A percentile compares a stretch with the other conserved stretches of the same genome.
Conservation (phyloP, 192 early-diverging fungal genomes). For the Powellomyces hirtus region DNA sequence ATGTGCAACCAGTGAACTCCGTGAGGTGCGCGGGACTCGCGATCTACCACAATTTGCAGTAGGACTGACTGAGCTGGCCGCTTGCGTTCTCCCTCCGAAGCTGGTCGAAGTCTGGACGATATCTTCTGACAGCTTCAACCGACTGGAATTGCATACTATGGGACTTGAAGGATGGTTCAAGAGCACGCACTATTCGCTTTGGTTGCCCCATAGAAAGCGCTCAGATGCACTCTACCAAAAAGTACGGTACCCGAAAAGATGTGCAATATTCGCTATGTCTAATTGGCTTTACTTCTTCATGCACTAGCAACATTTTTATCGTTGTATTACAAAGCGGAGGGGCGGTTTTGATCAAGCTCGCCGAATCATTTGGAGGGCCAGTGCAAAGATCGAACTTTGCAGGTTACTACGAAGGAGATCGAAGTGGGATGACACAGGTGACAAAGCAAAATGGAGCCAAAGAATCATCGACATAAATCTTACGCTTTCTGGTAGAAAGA, state of each 20-base stretch:
- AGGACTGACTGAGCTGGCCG: not conserved
- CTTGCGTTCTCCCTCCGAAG: not conserved
- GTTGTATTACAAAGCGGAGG: constrained; percentile 20
- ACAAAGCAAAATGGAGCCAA: too few species aligned
- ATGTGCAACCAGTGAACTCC: constrained; percentile 72
- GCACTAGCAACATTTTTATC: constrained; percentile 26
- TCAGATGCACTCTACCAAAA: constrained; percentile 65
- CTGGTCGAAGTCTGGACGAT: constrained; percentile 79
- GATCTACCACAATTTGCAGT: not conserved
- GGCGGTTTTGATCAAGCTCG: constrained; percentile 16
- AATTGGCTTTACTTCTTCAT: not conserved
- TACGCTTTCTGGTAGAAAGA: not conserved
- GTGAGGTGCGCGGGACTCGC: constrained; percentile 61
- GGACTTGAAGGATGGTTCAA: constrained; percentile 67
- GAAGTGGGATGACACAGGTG: too few species aligned
- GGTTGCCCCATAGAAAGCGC: constrained; percentile 68
- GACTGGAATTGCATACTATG: constrained; percentile 85
- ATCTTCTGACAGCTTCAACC: constrained; percentile 74
- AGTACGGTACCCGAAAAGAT: constrained; percentile 6
- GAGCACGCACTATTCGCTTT: constrained; percentile 62
- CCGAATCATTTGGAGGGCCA: not conserved
- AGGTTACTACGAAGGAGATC: too few species aligned
- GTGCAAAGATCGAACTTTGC: not conserved
- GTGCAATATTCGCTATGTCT: not conserved
- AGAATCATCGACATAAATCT: too few species aligned